Evolutionary conservation across 495 filamentous ascomycete genomes (phyloP).

Genomic region (Podospora conica): DNA sequence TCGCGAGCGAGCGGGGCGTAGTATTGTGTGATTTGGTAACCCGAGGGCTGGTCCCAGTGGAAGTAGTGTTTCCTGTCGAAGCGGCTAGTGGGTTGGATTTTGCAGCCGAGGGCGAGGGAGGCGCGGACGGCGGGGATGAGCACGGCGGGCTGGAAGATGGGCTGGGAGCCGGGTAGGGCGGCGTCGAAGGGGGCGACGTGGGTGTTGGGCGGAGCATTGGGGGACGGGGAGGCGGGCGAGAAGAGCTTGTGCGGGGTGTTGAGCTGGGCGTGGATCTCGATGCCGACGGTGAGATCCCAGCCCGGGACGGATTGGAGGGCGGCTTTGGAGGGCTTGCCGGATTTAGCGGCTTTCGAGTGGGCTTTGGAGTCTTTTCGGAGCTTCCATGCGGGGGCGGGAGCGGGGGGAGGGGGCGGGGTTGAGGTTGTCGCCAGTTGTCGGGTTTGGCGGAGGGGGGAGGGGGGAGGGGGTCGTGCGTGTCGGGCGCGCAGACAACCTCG

Average conservation of each 20-base stretch:
- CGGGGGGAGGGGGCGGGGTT: background rate
- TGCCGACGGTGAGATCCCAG: constrained; percentile 90
- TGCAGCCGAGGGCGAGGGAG: constrained; percentile 75
- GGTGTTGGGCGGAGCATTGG: constrained; percentile 67
- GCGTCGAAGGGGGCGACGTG: constrained; percentile 85
- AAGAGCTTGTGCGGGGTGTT: constrained; percentile 84
- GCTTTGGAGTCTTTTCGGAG: constrained; percentile 74
- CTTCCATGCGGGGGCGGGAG: constrained; percentile 56
- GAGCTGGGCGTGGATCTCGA: constrained; percentile 96
- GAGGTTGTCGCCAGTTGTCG: background rate
- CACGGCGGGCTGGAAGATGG: constrained; percentile 74
- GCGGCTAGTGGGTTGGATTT: constrained; percentile 63
- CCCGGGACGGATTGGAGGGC: constrained; percentile 48
- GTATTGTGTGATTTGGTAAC: constrained; percentile 98
- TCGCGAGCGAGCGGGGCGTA: constrained; percentile 79
- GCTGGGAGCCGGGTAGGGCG: constrained; percentile 83
- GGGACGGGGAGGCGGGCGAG: constrained; percentile 62
- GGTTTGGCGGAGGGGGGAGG: background rate
- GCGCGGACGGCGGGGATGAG: constrained; percentile 85
- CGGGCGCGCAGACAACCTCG: constrained; percentile 35
- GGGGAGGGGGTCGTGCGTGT: background rate
- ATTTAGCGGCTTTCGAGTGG: constrained; percentile 51
- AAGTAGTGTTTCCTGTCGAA: constrained; percentile 99
- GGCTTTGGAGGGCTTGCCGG: constrained; percentile 36
- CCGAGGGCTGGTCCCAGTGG: constrained; percentile 92